Conservation (phyloP, 73 alveolate species). For the Tetrahymena borealis region DNA sequence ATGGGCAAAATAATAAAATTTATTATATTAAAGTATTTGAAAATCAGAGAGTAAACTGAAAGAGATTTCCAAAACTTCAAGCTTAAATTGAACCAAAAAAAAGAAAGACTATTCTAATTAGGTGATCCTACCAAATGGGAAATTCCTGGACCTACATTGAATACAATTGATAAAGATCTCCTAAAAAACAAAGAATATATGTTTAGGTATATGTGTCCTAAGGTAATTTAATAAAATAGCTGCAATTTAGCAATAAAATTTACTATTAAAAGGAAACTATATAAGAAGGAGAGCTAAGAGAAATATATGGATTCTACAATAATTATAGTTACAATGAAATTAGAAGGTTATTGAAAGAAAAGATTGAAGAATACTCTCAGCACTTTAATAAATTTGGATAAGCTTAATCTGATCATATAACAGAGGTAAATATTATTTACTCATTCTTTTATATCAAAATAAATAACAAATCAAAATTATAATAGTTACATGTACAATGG, state of each 20-base stretch:
- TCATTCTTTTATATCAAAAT: background rate
- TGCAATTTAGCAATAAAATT: too few species aligned
- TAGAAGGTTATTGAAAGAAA: background rate
- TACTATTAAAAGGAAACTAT: slow-evolving; percentile 1
- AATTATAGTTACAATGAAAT: background rate
- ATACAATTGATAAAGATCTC: background rate
- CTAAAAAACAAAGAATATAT: background rate
- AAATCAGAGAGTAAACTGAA: background rate
- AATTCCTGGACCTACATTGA: background rate
- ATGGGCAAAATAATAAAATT: background rate
- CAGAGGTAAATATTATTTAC: background rate
- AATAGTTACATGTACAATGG: background rate
- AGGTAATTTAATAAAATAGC: background rate
- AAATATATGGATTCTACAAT: background rate
- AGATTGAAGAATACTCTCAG: background rate
- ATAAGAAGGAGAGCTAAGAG: background rate
- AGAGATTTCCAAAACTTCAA: background rate
- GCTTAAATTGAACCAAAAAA: background rate
- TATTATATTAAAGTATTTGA: background rate
- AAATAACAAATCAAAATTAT: background rate
- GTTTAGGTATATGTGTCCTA: background rate
- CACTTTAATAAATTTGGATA: background rate
- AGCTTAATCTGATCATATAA: background rate
- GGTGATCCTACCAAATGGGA: background rate
- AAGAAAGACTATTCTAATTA: background rate